Conservation (phyloP, 148 eudicot species). For the Chenopodium formosanum region DNA sequence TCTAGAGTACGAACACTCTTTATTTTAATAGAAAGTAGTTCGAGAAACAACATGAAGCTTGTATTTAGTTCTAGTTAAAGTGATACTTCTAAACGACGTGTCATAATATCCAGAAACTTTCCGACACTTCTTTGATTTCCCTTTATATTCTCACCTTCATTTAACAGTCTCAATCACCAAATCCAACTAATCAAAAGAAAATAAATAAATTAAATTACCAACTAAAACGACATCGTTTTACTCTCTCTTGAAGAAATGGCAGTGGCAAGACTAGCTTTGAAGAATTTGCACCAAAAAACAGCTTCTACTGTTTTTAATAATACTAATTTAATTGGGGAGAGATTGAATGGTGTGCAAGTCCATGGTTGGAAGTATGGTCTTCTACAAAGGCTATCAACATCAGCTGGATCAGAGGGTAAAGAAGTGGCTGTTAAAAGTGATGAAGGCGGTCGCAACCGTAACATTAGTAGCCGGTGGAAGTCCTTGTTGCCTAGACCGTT, state of each 20-base stretch:
- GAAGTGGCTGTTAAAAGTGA: slow-evolving; percentile 40
- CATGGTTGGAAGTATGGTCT: slow-evolving; percentile 26
- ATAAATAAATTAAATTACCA: neutral
- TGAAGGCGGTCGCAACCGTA: slow-evolving; percentile 25
- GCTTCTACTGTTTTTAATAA: neutral
- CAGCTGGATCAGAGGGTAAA: slow-evolving; percentile 29
- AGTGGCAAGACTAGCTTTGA: slow-evolving; percentile 49
- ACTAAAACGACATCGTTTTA: neutral
- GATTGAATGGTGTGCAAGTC: slow-evolving; percentile 20
- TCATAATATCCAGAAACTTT: slow-evolving; percentile 16
- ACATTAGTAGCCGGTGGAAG: slow-evolving; percentile 23
- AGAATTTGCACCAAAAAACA: slow-evolving; percentile 40
- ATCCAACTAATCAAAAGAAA: too few relatives aligned
- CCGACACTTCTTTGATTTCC: neutral
- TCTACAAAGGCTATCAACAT: slow-evolving; percentile 32
- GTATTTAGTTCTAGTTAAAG: neutral
- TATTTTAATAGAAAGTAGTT: too few relatives aligned
- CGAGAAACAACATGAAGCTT: slow-evolving; percentile 20
- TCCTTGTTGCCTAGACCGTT: slow-evolving; percentile 43
- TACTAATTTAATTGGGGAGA: slow-evolving; percentile 3
- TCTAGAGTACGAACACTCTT: neutral
- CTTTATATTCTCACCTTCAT: neutral
- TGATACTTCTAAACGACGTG: neutral
- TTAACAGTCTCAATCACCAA: too few relatives aligned
- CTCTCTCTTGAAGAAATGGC: slow-evolving; percentile 32